Conservation (phyloP, 495 filamentous ascomycete genomes). For the Hyaloscypha hepaticicola region DNA sequence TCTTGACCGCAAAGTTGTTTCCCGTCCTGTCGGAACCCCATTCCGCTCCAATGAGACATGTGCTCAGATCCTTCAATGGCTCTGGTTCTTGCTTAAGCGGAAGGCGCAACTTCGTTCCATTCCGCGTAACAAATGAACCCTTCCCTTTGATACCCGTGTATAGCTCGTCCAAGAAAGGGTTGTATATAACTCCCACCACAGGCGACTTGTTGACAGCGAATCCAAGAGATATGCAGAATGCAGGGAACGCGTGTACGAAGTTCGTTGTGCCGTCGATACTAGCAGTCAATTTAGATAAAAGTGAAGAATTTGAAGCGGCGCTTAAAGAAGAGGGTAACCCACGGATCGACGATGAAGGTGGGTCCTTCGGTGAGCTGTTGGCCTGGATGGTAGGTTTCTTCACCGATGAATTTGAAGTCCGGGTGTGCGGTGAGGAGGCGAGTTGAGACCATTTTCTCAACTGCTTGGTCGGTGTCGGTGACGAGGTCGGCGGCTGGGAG, state of each 20-base stretch:
- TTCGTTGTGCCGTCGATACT: conserved; percentile 68
- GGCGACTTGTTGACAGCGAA: conserved; percentile 63
- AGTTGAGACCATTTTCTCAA: conserved; percentile 71
- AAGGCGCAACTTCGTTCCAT: conserved; percentile 39
- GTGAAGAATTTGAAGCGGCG: too few species aligned
- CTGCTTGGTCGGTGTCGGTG: conserved; percentile 81
- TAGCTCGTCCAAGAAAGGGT: conserved; percentile 68
- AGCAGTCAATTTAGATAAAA: too few species aligned
- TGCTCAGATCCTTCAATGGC: conserved; percentile 57
- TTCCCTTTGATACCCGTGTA: conserved; percentile 69
- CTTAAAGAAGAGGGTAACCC: too few species aligned
- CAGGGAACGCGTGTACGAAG: conserved; percentile 80
- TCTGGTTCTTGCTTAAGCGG: conserved; percentile 56
- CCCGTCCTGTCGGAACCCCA: conserved; percentile 77
- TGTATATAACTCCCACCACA: conserved; percentile 79
- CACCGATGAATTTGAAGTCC: conserved; percentile 71
- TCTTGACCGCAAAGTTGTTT: conserved; percentile 73
- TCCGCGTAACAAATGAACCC: conserved; percentile 61
- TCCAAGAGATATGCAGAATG: conserved; percentile 80
- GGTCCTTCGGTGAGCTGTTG: conserved; percentile 62
- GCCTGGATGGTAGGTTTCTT: conserved; percentile 78
- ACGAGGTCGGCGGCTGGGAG: conserved; percentile 74
- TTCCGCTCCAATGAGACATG: conserved; percentile 68
- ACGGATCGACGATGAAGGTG: conserved; percentile 89
- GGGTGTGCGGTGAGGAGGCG: conserved; percentile 66